Evolutionary conservation across 495 filamentous ascomycete species (phyloP), one percentile per base, ranked within the genome.

Genomic region (Podospora appendiculata): DNA sequence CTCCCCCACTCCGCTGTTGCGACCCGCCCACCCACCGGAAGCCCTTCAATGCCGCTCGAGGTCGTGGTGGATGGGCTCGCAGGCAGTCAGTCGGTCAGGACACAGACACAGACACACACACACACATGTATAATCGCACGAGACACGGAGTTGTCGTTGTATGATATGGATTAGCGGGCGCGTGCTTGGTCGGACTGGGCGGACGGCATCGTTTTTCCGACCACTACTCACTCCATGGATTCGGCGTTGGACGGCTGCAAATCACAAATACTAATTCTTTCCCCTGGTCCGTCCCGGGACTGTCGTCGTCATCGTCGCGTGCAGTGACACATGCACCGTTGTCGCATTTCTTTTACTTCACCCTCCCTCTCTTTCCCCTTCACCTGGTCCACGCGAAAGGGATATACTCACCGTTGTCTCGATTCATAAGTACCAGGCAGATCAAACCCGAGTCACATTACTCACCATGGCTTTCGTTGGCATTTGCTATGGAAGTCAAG

Each of bases 381-480:
- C 1, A 8, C 42, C 16, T 25, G 8, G 6, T 14, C n/a, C n/a
- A 42, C 17, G 11, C 40, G 40, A n/a, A 42, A 17, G n/a, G 40
- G 40, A 42, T 13, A 25, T 25, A 25, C 25, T 49, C 35, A 39
- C 44, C 32, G 48, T 50, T 50, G 38, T 42, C 38, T 41, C 14
- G 13, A 35, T 12, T 50, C 38, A 14, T 42, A 42, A 33, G 16
- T 41, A 39, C 38, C 38, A 49, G 47, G 47, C 42, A 50, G 48
- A 50, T 32, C 8, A 43, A 50, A 42, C 8, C 18, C 16, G n/a
- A 25, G 48, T 50, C 40, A 38, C 48, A 50, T 50, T 50, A 50
- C 48, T 50, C 48, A 50, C 48, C 48, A 50, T 39, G 40, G 48
- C 48, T 50, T 50, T 50, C 48, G 48, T 50, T 50, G 48, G 48